Percentiles rank a stretch among this genome's conserved stretches.
These are phyloP conservation scores for Metschnikowia anglica DNA, from an alignment of 805 yeast species.

Conservation along the genomic window DNA sequence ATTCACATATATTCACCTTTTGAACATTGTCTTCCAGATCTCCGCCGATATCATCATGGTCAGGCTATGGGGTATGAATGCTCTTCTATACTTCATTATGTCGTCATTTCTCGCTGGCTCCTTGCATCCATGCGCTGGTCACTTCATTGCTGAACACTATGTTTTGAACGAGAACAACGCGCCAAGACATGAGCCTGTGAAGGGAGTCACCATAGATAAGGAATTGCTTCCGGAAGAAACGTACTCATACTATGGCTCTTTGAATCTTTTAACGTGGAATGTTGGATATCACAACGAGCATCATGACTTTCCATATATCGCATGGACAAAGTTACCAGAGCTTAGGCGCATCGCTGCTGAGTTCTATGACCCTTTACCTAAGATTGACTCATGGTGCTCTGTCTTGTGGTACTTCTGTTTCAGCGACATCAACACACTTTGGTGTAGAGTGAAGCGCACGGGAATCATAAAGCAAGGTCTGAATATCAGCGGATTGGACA, in stretches of 20 bases:
- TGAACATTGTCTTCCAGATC: constrained; percentile 64
- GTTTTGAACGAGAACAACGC: constrained; percentile 58
- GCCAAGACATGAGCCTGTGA: constrained; percentile 25
- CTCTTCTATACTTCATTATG: constrained; percentile 65
- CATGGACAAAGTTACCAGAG: constrained; percentile 78
- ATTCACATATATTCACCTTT: constrained; percentile 70
- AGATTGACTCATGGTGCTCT: constrained; percentile 73
- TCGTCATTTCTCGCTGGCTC: constrained; percentile 89
- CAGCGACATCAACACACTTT: constrained; percentile 65
- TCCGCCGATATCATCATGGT: constrained; percentile 59
- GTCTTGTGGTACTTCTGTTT: constrained; percentile 71
- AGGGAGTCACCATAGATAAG: constrained; percentile 30
- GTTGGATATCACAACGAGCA: constrained; percentile 95
- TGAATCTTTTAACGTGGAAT: constrained; percentile 81
- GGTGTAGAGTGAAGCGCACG: constrained; percentile 77
- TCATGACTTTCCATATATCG: constrained; percentile 91
- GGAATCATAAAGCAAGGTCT: constrained; percentile 38
- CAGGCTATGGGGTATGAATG: constrained; percentile 58
- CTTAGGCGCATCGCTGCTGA: constrained; percentile 70
- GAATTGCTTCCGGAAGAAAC: constrained; percentile 66
- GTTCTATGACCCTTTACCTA: constrained; percentile 78
- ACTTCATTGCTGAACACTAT: constrained; percentile 93
- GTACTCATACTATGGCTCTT: constrained; percentile 80
- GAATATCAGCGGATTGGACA: constrained; percentile 24
- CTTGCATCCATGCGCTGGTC: constrained; percentile 92